Evolutionary conservation across 2,329 filamentous ascomycete species (phyloP).

Genomic region (Triangularia verruculosa): DNA sequence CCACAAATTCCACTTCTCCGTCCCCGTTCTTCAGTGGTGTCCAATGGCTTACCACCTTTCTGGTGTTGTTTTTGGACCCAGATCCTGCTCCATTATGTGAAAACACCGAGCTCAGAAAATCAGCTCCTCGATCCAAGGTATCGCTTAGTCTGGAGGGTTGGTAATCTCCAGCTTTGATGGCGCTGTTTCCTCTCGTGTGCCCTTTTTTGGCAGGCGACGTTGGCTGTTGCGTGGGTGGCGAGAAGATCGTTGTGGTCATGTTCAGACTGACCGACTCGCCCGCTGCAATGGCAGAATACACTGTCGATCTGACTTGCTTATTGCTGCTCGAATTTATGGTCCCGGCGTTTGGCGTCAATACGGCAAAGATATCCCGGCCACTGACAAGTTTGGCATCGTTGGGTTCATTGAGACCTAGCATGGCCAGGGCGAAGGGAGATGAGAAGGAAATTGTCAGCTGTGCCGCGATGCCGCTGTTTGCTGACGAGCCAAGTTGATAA

Average conservation of each 20-base stretch:
- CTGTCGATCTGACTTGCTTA: slow-evolving; percentile 39
- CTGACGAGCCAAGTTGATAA: slow-evolving; percentile 9
- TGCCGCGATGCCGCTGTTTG: background rate
- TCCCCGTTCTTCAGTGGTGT: slow-evolving; percentile 35
- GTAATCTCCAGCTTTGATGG: background rate
- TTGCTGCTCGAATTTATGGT: slow-evolving; percentile 42
- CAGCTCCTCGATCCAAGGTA: slow-evolving; percentile 20
- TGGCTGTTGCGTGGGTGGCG: background rate
- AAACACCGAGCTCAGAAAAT: slow-evolving; percentile 21
- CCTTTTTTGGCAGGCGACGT: background rate
- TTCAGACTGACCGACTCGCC: slow-evolving; percentile 23
- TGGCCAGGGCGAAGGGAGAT: slow-evolving; percentile 37
- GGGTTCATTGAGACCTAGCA: slow-evolving; percentile 42
- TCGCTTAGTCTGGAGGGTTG: slow-evolving; percentile 20
- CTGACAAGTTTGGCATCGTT: slow-evolving; percentile 37
- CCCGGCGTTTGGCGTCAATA: slow-evolving; percentile 47
- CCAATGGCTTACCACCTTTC: slow-evolving; percentile 34
- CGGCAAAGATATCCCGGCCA: slow-evolving; percentile 52
- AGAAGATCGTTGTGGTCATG: slow-evolving; percentile 4
- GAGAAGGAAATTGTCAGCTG: slow-evolving; percentile 20
- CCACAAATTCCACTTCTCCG: slow-evolving; percentile 34
- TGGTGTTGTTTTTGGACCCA: slow-evolving; percentile 6
- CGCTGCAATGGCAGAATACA: slow-evolving; percentile 38
- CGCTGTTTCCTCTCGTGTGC: background rate
- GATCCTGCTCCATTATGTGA: slow-evolving; percentile 3